Percentiles rank a stretch among this genome's conserved stretches.
These are phyloP conservation scores for Cutaneotrichosporon mucoides DNA, from an alignment of 1,284 basidiomycete species.

Conservation along the genomic window DNA sequence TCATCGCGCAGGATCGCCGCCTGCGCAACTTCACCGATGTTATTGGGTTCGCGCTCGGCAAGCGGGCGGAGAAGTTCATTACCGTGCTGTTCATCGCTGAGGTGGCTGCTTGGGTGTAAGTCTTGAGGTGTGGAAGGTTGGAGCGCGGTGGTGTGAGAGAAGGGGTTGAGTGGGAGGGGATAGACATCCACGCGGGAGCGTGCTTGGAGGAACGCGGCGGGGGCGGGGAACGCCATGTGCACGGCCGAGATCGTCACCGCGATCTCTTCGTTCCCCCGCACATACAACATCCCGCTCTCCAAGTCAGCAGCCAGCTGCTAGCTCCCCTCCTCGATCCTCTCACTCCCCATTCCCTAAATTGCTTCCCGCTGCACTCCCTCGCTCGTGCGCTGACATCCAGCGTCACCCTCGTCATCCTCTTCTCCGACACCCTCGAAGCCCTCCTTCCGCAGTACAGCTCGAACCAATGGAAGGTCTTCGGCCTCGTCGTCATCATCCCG, in stretches of 20 bases:
- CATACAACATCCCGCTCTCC: no score
- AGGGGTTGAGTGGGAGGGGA: no score
- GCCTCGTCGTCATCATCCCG: slow-evolving; percentile 67
- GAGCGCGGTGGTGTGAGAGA: neutral
- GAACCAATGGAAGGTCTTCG: slow-evolving; percentile 70
- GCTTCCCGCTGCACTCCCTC: no score
- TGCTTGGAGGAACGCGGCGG: no score
- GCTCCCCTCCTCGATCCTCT: no score
- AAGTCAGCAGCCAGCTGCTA: no score
- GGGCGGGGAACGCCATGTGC: no score
- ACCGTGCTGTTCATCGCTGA: slow-evolving; percentile 75
- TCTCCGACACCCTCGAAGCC: slow-evolving; percentile 73
- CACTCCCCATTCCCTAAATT: no score
- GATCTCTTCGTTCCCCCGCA: no score
- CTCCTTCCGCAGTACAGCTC: slow-evolving; percentile 65
- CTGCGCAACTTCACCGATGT: slow-evolving; percentile 45
- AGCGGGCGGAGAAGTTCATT: slow-evolving; percentile 62
- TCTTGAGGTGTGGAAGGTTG: neutral
- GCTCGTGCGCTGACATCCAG: slow-evolving; percentile 46
- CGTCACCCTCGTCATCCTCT: slow-evolving; percentile 76
- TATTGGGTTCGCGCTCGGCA: slow-evolving; percentile 53
- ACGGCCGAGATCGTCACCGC: no score
- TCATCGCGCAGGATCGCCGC: slow-evolving; percentile 42
- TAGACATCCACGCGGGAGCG: no score
- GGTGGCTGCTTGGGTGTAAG: slow-evolving; percentile 59